These are phyloP conservation scores for Diaporthe vexans DNA, from an alignment of 2,329 filamentous ascomycete genomes.

Conservation along the genomic window DNA sequence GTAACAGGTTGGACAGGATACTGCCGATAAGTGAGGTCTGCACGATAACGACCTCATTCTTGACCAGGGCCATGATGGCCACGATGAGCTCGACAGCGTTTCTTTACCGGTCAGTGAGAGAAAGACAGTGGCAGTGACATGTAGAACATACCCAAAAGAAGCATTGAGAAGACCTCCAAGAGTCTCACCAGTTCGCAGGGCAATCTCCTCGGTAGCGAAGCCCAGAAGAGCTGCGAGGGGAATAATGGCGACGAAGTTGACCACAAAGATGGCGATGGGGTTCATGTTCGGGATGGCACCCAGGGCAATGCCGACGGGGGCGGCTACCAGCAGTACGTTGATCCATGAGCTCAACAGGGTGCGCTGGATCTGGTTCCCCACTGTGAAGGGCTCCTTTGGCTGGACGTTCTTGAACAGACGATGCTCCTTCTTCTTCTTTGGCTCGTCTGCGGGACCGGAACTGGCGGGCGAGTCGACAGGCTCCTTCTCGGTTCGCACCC, in stretches of 20 bases:
- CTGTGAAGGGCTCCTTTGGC: constrained; percentile 70
- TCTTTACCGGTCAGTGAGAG: constrained; percentile 53
- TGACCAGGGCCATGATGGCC: constrained; percentile 83
- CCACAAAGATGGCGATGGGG: constrained; percentile 79
- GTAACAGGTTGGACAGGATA: constrained; percentile 90
- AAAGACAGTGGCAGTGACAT: background rate
- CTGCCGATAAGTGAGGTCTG: constrained; percentile 93
- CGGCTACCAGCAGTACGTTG: constrained; percentile 84
- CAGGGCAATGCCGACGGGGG: constrained; percentile 83
- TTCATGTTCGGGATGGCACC: constrained; percentile 71
- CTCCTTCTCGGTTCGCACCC: constrained; percentile 43
- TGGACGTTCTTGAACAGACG: constrained; percentile 60
- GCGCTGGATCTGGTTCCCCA: constrained; percentile 77
- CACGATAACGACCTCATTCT: constrained; percentile 84
- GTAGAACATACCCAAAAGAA: constrained; percentile 79
- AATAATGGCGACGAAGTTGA: constrained; percentile 95
- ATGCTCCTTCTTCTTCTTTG: constrained; percentile 57
- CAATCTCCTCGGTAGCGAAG: constrained; percentile 92
- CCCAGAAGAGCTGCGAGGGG: constrained; percentile 88
- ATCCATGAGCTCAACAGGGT: constrained; percentile 88
- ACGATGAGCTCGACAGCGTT: constrained; percentile 94
- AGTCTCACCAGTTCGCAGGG: constrained; percentile 84
- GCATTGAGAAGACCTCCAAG: constrained; percentile 91
- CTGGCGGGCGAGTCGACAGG: constrained; percentile 41
- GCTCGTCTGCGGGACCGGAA: constrained; percentile 47